These are phyloP conservation scores for Vaccinium darrowii DNA, from an alignment of 148 eudicot genomes.

Conservation along the genomic window DNA sequence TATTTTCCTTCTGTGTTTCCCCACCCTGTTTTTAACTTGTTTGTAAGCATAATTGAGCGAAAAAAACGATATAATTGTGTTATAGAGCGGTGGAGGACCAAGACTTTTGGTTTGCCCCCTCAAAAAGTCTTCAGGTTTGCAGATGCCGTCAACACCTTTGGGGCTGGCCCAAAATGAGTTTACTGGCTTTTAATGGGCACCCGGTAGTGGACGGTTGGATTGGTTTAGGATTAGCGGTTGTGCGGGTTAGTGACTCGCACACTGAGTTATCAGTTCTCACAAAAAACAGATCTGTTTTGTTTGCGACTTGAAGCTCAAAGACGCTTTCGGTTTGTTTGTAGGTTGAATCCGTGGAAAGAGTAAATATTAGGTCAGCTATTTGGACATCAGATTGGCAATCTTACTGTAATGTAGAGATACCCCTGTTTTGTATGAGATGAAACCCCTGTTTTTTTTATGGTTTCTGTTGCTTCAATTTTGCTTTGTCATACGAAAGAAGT, in stretches of 20 bases:
- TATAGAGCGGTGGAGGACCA: no score
- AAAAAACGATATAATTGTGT: no score
- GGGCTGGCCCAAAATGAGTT: no score
- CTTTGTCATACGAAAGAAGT: background rate
- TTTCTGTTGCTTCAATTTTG: slow-evolving; percentile 1
- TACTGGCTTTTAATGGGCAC: no score
- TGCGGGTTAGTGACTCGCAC: no score
- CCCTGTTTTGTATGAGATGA: background rate
- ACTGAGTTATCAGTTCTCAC: no score
- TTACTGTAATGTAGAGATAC: background rate
- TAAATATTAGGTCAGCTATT: background rate
- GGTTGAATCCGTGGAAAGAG: background rate
- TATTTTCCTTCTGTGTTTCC: background rate
- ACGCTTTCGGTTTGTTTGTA: background rate
- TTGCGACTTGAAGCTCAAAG: background rate
- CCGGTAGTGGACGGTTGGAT: no score
- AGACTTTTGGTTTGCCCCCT: no score
- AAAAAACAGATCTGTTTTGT: no score
- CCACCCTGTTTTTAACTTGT: background rate
- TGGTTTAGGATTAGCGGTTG: no score
- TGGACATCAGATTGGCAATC: background rate
- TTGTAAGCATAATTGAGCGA: background rate
- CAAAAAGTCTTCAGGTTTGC: no score
- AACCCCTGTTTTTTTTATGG: background rate
- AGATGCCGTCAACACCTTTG: no score